Conservation (phyloP, 441 rosid species). For the Gossypium davidsonii region DNA sequence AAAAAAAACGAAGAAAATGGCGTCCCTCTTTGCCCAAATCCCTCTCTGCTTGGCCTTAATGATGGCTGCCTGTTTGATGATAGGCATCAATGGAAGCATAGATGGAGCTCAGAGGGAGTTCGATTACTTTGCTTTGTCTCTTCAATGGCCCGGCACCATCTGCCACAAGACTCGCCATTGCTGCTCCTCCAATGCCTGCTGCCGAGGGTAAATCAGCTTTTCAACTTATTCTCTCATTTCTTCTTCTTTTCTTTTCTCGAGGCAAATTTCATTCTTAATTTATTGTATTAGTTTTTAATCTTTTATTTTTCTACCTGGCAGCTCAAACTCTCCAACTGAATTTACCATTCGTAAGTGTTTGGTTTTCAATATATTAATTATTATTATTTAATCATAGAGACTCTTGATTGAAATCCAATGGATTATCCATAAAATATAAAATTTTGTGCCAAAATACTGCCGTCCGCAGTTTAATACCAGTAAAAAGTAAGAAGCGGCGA, state of each 20-base stretch:
- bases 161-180: conserved; percentile 68
- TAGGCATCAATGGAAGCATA: conserved; percentile 4
- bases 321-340: conserved; percentile 60
- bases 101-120: conserved; percentile 57
- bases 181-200: conserved; percentile 80
- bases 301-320: conserved; percentile 21
- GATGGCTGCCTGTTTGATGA: not conserved
- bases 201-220: conserved; percentile 45
- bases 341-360: conserved; percentile 86
- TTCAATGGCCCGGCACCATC: conserved; percentile 84
- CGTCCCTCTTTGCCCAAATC: conserved; percentile 10
- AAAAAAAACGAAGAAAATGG: not conserved
- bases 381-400: not conserved
- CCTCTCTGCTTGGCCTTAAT: not conserved
- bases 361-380: not conserved
- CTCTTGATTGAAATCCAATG: not conserved
- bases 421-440: not conserved
- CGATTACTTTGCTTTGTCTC: conserved; percentile 76
- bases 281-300: not conserved
- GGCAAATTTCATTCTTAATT: not conserved
- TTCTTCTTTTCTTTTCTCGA: not conserved
- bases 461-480: not conserved
- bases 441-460: not conserved
- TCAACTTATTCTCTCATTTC: not conserved
- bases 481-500: not conserved